Evolutionary conservation across 176 grass and related monocot species (phyloP).

Genomic region (Avena eriantha): DNA sequence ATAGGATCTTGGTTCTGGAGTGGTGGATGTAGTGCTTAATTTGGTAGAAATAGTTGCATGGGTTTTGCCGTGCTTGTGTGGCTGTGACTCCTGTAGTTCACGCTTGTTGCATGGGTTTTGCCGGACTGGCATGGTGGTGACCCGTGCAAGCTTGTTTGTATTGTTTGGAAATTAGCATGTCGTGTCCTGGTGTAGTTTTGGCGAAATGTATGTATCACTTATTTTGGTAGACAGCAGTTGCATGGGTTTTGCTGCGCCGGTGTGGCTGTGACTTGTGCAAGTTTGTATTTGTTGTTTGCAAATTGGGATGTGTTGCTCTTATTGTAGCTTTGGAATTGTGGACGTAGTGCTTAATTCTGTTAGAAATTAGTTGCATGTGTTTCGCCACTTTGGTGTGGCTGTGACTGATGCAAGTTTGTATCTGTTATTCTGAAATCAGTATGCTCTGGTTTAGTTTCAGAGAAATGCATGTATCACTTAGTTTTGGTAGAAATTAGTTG

Average conservation of each 20-base stretch:
- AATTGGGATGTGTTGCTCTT: background rate
- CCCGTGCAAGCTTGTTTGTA: background rate
- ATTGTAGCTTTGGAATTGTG: background rate
- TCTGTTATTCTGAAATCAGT: background rate
- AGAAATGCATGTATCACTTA: background rate
- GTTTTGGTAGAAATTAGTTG: constrained; percentile 11
- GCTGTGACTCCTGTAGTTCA: too few species aligned
- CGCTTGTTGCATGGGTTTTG: too few species aligned
- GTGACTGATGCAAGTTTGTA: background rate
- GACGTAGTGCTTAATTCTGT: background rate
- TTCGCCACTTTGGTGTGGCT: background rate
- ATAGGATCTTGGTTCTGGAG: too few species aligned
- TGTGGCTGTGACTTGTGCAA: background rate
- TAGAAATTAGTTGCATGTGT: constrained; percentile 16
- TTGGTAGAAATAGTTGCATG: too few species aligned
- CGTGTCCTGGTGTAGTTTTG: background rate
- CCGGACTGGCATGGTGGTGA: too few species aligned
- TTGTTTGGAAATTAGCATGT: background rate
- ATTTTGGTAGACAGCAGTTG: constrained; percentile 19
- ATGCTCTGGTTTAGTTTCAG: background rate
- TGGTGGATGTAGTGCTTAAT: too few species aligned
- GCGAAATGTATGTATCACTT: background rate
- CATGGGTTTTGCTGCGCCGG: background rate
- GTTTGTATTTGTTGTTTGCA: background rate
- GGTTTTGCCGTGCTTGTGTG: too few species aligned